These are phyloP conservation scores for Dioscorea dumetorum DNA, from an alignment of 106 monocot species.

Conservation along the genomic window DNA sequence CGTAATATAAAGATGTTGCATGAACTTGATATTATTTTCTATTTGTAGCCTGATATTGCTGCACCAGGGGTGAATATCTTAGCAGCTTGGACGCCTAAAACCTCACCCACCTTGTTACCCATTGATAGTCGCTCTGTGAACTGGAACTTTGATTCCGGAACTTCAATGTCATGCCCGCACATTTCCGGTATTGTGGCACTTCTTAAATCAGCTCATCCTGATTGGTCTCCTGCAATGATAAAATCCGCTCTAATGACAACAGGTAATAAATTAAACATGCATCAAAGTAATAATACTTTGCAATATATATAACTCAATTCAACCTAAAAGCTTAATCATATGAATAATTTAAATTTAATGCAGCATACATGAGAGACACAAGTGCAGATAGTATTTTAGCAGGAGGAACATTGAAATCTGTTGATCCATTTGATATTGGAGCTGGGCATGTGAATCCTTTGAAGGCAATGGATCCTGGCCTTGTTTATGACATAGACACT, in stretches of 20 bases:
- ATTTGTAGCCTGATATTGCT: conserved; percentile 49
- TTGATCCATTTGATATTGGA: conserved; percentile 43
- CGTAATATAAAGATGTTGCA: background rate
- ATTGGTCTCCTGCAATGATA: conserved; percentile 73
- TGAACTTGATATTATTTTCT: background rate
- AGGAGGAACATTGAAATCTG: conserved; percentile 43
- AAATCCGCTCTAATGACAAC: conserved; percentile 83
- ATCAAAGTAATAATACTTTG: background rate
- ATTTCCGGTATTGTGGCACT: conserved; percentile 63
- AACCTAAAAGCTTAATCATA: background rate
- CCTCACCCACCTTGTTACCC: conserved; percentile 42
- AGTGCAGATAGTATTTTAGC: conserved; percentile 42
- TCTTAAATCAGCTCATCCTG: conserved; percentile 44
- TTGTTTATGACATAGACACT: conserved; percentile 44
- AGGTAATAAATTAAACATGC: conserved; percentile 13
- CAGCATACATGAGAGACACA: conserved; percentile 39
- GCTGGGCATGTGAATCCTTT: conserved; percentile 46
- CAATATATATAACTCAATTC: too few relatives aligned
- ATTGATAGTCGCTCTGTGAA: conserved; percentile 37
- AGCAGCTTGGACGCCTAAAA: conserved; percentile 68
- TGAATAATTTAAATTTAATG: background rate
- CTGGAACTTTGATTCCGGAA: conserved; percentile 72
- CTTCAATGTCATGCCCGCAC: conserved; percentile 74
- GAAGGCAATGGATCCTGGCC: conserved; percentile 39
- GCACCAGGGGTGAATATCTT: conserved; percentile 79